Base-by-base conservation (phyloP, 306 rosid species). In the Clitoria ternatea region DNA sequence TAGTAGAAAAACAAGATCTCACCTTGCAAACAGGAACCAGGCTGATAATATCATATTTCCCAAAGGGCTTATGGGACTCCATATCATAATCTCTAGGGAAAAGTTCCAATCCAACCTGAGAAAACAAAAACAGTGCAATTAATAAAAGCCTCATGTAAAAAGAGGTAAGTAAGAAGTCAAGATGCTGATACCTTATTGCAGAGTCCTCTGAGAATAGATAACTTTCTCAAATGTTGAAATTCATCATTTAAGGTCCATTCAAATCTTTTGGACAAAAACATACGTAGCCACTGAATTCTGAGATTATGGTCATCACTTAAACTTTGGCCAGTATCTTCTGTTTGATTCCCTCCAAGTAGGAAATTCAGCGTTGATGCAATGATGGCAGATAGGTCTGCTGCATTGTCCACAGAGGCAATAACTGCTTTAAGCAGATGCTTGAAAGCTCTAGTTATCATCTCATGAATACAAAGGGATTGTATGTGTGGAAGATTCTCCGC, bases 11-110 rank as follows among this genome's bases (percentile, higher is more conserved):
- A 62, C 39, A 66, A 70, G 65, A 29, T 19, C 73, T 32, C 24
- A 94, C 98, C 98, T 94, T 94, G 80, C 95, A 94, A 70, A 90
- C 85, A 26, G 98, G 98, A 82, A 94, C 86, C 80, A 94, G 45
- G 79, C 97, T 87, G 61, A 89, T 85, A 22, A 90, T 83, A 59
- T 94, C 98, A 17, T 60, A 78, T 59, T 86, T 82, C 64, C 86
- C 76, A 79, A 94, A 89, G 59, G 98, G 96, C 22, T 89, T 84
- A 44, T 83, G 73, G 50, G 83, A 75, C 10, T 87, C 96, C 87
- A 90, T 69, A 79, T 94, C 92, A 83, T 89, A 94, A 76, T 94
- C 95, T 89, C 87, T 87, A 1, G 98, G 85, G 71, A 81, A 77
- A 82, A 94, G 61, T 79, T 94, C 98, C 83, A 94, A 80, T 7